phyloP scores from a whole-genome alignment of 768 basidiomycete species.

The Tricholoma saponaceum region DNA sequence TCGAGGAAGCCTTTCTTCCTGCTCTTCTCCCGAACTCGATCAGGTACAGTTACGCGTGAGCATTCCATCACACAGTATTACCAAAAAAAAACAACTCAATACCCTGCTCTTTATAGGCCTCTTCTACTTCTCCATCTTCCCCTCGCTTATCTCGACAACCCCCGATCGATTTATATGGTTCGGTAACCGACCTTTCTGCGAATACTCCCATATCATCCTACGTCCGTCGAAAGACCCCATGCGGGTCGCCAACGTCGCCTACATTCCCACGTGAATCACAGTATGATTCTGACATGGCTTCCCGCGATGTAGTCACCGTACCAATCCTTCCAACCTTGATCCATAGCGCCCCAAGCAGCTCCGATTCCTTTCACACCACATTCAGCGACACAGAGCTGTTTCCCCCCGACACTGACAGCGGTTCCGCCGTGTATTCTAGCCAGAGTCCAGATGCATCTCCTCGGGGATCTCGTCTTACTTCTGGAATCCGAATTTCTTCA shows the following conservation, averaged over 20 bases:
- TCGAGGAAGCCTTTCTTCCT: slow-evolving; percentile 46
- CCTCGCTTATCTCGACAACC: slow-evolving; percentile 41
- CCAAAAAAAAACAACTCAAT: neutral
- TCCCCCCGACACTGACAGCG: slow-evolving; percentile 10
- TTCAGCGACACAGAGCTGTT: slow-evolving; percentile 30
- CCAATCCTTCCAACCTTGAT: slow-evolving; percentile 61
- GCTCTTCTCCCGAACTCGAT: slow-evolving; percentile 34
- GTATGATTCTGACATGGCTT: slow-evolving; percentile 32
- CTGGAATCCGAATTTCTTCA: slow-evolving; percentile 43
- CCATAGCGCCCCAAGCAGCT: slow-evolving; percentile 37
- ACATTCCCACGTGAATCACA: slow-evolving; percentile 49
- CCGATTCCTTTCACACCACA: slow-evolving; percentile 40
- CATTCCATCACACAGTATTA: neutral
- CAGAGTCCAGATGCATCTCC: slow-evolving; percentile 26
- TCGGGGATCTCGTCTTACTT: slow-evolving; percentile 28
- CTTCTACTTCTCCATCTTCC: slow-evolving; percentile 39
- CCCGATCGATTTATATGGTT: slow-evolving; percentile 44
- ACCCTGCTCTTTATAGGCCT: slow-evolving; percentile 20
- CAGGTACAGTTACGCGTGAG: slow-evolving; percentile 33
- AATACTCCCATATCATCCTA: slow-evolving; percentile 79
- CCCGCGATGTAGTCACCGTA: slow-evolving; percentile 52
- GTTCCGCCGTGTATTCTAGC: slow-evolving; percentile 14
- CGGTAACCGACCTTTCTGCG: slow-evolving; percentile 48
- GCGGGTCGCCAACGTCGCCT: slow-evolving; percentile 65
- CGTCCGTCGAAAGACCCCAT: slow-evolving; percentile 75